Percentiles rank a stretch among this genome's conserved stretches.
Evolutionary conservation across 805 yeast species (phyloP).

Genomic region (Wickerhamomyces strasburgensis): DNA sequence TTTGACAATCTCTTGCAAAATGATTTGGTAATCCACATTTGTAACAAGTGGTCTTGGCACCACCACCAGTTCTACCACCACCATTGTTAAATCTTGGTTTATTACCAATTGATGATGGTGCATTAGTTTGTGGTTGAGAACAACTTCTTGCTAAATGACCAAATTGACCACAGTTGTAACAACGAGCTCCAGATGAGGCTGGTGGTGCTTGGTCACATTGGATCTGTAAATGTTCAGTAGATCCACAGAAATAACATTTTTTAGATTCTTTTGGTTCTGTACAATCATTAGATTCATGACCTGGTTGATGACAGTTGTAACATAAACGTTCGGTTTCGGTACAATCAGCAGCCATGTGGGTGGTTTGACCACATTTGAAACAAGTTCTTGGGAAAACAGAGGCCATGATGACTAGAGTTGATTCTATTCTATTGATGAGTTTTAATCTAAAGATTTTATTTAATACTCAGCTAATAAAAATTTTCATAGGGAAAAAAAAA

Average conservation of each 20-base stretch:
- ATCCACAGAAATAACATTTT: constrained; percentile 92
- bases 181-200: constrained; percentile 53
- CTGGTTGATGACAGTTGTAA: constrained; percentile 88
- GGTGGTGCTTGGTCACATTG: constrained; percentile 61
- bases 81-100: constrained; percentile 17
- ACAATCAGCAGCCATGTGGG: constrained; percentile 88
- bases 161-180: constrained; percentile 71
- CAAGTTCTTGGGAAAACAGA: constrained; percentile 64
- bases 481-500: too few relatives aligned
- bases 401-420: constrained; percentile 23
- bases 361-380: constrained; percentile 88
- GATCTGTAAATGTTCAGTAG: constrained; percentile 80
- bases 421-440: background rate
- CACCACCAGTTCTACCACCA: constrained; percentile 19
- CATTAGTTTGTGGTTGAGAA: constrained; percentile 37
- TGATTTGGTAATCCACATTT: constrained; percentile 93
- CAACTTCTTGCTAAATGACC: constrained; percentile 86
- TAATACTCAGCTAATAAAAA: too few relatives aligned
- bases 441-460: too few relatives aligned
- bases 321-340: constrained; percentile 79
- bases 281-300: constrained; percentile 86
- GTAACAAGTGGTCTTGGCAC: constrained; percentile 55
- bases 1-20: constrained; percentile 84
- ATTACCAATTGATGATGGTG: too few relatives aligned
- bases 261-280: constrained; percentile 85